These are phyloP conservation scores for Schwanniomyces vanrijiae DNA, from an alignment of 805 yeast species.

Conservation along the genomic window DNA sequence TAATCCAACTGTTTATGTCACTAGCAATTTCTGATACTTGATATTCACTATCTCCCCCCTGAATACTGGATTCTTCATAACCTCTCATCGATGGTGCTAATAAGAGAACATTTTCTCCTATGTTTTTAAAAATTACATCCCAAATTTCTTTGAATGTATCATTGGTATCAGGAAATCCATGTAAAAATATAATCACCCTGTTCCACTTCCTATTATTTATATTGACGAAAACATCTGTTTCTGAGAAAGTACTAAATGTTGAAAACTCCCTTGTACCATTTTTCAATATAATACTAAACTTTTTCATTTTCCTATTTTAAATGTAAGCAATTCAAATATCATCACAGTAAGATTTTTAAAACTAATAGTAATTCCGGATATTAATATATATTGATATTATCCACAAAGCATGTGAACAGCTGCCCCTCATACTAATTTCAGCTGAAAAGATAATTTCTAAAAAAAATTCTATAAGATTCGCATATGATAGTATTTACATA, in stretches of 20 bases:
- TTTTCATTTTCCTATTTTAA: neutral
- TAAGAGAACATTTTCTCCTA: conserved; percentile 18
- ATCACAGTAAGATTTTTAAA: too few relatives aligned
- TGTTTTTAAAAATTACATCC: conserved; percentile 18
- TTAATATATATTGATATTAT: too few relatives aligned
- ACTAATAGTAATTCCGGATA: too few relatives aligned
- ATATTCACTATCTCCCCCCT: conserved; percentile 23
- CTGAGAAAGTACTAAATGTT: conserved; percentile 17
- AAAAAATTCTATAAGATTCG: neutral
- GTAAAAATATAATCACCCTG: conserved; percentile 27
- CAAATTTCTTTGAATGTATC: conserved; percentile 23
- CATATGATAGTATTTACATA: neutral
- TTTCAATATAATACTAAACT: conserved; percentile 10
- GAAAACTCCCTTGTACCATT: conserved; percentile 19
- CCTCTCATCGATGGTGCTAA: conserved; percentile 40
- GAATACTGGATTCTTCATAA: conserved; percentile 31
- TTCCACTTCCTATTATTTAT: conserved; percentile 12
- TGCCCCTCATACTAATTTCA: conserved; percentile 18
- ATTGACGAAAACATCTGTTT: conserved; percentile 13
- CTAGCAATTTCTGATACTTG: conserved; percentile 28
- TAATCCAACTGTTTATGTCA: conserved; percentile 36
- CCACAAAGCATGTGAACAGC: conserved; percentile 10
- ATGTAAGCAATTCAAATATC: too few relatives aligned
- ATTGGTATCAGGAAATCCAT: conserved; percentile 42
- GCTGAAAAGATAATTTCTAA: neutral